Percentiles rank a stretch among this genome's conserved stretches.
phyloP scores from a whole-genome alignment of 345 rosid species.

The Rubroshorea leprosula region DNA sequence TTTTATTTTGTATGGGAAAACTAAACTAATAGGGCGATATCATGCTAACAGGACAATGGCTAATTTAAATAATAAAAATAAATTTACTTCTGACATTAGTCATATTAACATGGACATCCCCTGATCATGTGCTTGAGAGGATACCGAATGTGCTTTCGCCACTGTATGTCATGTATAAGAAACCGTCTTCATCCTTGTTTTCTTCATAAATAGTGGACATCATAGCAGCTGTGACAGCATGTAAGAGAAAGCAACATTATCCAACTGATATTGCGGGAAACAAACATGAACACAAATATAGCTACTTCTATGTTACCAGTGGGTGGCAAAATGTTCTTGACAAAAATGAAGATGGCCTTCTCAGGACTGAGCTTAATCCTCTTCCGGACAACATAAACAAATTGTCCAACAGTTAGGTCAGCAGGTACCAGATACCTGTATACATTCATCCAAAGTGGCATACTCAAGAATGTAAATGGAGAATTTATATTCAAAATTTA shows the following conservation, averaged over 20 bases:
- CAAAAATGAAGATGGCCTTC: slow-evolving; percentile 79
- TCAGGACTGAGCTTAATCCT: slow-evolving; percentile 86
- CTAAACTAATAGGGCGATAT: no score
- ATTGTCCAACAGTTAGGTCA: slow-evolving; percentile 81
- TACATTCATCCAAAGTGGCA: slow-evolving; percentile 7
- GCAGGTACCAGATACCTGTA: slow-evolving; percentile 83
- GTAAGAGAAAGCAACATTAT: not conserved
- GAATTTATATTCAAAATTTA: not conserved
- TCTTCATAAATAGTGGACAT: slow-evolving; percentile 94
- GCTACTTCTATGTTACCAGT: slow-evolving; percentile 41
- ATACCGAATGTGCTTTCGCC: slow-evolving; percentile 94
- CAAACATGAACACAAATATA: not conserved
- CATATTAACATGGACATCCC: slow-evolving; percentile 14
- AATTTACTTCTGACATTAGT: not conserved
- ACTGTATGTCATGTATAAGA: slow-evolving; percentile 97
- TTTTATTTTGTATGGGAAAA: no score
- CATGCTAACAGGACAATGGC: not conserved
- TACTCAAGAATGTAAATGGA: not conserved
- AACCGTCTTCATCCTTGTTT: slow-evolving; percentile 95
- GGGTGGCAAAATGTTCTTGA: slow-evolving; percentile 67
- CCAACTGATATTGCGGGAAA: not conserved
- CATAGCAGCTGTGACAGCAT: slow-evolving; percentile 60
- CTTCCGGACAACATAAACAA: slow-evolving; percentile 80
- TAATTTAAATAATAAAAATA: slow-evolving; percentile 34
- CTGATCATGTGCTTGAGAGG: slow-evolving; percentile 21